phyloP scores from a whole-genome alignment of 2,329 filamentous ascomycete genomes.

The Juglanconis sp. region DNA sequence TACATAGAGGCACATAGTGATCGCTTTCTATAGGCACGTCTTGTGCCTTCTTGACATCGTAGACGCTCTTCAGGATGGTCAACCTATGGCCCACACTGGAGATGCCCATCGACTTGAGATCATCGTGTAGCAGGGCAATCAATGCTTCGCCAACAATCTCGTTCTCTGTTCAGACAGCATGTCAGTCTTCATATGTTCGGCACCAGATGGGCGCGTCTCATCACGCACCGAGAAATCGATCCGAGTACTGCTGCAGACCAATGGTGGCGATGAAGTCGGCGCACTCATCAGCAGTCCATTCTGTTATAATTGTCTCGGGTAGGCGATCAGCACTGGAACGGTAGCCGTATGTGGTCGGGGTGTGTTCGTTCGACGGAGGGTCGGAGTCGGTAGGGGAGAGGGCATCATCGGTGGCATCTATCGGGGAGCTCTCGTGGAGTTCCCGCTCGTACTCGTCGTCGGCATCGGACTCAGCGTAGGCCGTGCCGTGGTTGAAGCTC shows the following conservation, averaged over 20 bases:
- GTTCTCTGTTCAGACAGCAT: slow-evolving; percentile 62
- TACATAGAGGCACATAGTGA: slow-evolving; percentile 91
- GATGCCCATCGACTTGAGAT: slow-evolving; percentile 93
- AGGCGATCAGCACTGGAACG: slow-evolving; percentile 62
- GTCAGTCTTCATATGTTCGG: slow-evolving; percentile 19
- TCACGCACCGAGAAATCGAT: slow-evolving; percentile 74
- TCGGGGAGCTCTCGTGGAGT: slow-evolving; percentile 64
- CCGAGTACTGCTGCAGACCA: slow-evolving; percentile 77
- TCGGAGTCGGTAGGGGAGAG: slow-evolving; percentile 70
- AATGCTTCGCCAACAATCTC: slow-evolving; percentile 91
- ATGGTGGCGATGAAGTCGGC: slow-evolving; percentile 82
- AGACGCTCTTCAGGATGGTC: slow-evolving; percentile 92
- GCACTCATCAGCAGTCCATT: slow-evolving; percentile 84
- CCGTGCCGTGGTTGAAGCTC: slow-evolving; percentile 63
- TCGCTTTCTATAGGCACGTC: slow-evolving; percentile 88
- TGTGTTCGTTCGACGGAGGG: slow-evolving; percentile 68
- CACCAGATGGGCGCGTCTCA: background rate
- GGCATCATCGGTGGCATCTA: slow-evolving; percentile 63
- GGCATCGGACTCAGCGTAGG: slow-evolving; percentile 76
- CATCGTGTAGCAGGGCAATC: slow-evolving; percentile 83
- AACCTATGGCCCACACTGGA: slow-evolving; percentile 89
- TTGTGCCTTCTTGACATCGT: slow-evolving; percentile 92
- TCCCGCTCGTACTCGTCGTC: slow-evolving; percentile 82
- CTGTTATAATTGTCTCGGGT: slow-evolving; percentile 71
- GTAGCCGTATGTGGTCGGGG: slow-evolving; percentile 74